Conservation (phyloP, 352 stramenopile genomes). For the Nothophytophthora sp. region DNA sequence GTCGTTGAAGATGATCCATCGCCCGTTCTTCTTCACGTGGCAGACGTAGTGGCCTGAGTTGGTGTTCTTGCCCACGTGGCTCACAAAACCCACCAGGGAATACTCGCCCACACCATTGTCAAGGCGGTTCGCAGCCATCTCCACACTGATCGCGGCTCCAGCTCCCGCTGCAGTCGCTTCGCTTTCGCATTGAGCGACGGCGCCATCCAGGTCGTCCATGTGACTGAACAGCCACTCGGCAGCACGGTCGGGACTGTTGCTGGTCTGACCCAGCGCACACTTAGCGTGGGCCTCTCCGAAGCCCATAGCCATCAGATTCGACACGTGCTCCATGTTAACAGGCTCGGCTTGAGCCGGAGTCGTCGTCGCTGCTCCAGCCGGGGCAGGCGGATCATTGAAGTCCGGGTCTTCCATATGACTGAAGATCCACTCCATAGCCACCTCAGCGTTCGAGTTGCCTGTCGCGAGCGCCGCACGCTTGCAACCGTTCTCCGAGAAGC, state of each 20-base stretch:
- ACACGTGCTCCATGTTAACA: constrained; percentile 79
- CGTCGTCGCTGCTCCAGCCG: constrained; percentile 5
- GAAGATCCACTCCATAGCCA: constrained; percentile 98
- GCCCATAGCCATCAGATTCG: constrained; percentile 82
- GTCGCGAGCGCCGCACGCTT: constrained; percentile 94
- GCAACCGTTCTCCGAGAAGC: constrained; percentile 97
- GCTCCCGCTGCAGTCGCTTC: constrained; percentile 14
- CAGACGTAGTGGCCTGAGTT: constrained; percentile 98
- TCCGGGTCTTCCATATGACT: constrained; percentile 98
- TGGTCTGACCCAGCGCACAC: constrained; percentile 92
- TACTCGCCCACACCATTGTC: constrained; percentile 84
- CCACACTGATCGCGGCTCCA: constrained; percentile 14
- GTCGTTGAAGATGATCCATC: constrained; percentile 99
- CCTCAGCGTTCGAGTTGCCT: constrained; percentile 90
- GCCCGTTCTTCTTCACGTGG: constrained; percentile 96
- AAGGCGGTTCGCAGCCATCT: constrained; percentile 39
- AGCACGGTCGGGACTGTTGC: constrained; percentile 91
- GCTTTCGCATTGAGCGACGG: constrained; percentile 87
- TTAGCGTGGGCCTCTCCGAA: constrained; percentile 91
- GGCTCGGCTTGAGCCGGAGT: constrained; percentile 29
- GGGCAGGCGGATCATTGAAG: constrained; percentile 93
- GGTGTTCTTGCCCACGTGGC: constrained; percentile 98
- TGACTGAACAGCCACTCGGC: constrained; percentile 99
- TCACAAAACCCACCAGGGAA: constrained; percentile 97
- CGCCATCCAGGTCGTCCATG: constrained; percentile 94